phyloP scores from a whole-genome alignment of 2,329 filamentous ascomycete genomes.

The Xylariaceae sp. region DNA sequence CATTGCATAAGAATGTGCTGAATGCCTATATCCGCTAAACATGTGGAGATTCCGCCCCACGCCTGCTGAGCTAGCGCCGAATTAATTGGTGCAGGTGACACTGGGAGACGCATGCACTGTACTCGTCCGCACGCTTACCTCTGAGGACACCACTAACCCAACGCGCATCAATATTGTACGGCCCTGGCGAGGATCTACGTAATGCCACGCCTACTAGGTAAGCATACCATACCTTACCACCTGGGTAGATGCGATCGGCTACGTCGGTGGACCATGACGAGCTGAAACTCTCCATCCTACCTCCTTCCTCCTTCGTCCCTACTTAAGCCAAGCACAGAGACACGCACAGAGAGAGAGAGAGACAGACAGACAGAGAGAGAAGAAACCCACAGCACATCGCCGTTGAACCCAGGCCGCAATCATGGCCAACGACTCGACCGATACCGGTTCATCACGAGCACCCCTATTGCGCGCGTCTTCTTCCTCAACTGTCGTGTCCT shows the following conservation, averaged over 20 bases:
- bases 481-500: slow-evolving; percentile 28
- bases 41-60: background rate
- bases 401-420: slow-evolving; percentile 6
- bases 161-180: background rate
- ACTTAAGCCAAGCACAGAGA: background rate
- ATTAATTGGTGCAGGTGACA: no score
- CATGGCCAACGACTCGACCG: slow-evolving; percentile 23
- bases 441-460: slow-evolving; percentile 22
- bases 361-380: background rate
- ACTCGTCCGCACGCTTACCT: background rate
- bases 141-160: background rate
- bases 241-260: background rate
- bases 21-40: background rate
- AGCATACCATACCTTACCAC: background rate
- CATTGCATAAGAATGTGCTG: background rate
- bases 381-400: background rate
- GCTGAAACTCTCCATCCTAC: background rate
- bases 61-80: background rate
- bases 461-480: slow-evolving; percentile 29
- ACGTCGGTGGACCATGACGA: background rate
- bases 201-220: background rate
- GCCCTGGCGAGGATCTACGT: background rate
- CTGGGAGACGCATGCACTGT: background rate
- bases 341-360: background rate
- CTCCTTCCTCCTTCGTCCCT: background rate